These are phyloP conservation scores for Phoma herbarum DNA, from an alignment of 2,329 filamentous ascomycete genomes.

Conservation along the genomic window DNA sequence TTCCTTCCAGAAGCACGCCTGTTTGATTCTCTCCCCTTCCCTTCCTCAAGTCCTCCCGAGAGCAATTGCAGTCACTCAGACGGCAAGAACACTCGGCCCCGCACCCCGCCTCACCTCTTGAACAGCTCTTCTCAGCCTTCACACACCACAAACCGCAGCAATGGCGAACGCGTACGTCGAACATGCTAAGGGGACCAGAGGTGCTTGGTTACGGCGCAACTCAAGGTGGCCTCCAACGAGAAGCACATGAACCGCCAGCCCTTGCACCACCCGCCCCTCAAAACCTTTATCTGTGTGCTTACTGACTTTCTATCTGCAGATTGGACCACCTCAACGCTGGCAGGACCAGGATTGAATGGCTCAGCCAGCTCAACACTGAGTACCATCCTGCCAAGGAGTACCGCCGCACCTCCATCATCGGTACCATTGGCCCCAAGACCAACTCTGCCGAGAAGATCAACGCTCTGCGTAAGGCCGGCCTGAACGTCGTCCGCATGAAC, in stretches of 20 bases:
- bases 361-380: slow-evolving; percentile 85
- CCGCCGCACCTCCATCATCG: slow-evolving; percentile 97
- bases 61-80: slow-evolving; percentile 25
- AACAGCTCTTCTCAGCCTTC: slow-evolving; percentile 19
- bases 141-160: slow-evolving; percentile 35
- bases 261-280: slow-evolving; percentile 9
- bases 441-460: slow-evolving; percentile 98
- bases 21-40: slow-evolving; percentile 13
- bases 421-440: slow-evolving; percentile 98
- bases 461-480: slow-evolving; percentile 84
- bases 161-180: slow-evolving; percentile 73
- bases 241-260: slow-evolving; percentile 14
- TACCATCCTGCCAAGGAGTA: slow-evolving; percentile 88
- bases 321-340: slow-evolving; percentile 78
- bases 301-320: slow-evolving; percentile 28
- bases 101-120: slow-evolving; percentile 26
- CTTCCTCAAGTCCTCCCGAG: slow-evolving; percentile 12
- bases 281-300: background rate
- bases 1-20: slow-evolving; percentile 23
- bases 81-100: slow-evolving; percentile 29
- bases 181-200: slow-evolving; percentile 5
- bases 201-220: slow-evolving; percentile 20
- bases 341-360: slow-evolving; percentile 76
- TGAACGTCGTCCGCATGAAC: slow-evolving; percentile 99
- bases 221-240: slow-evolving; percentile 15